Percentiles rank a stretch among this genome's conserved stretches.
These are phyloP conservation scores for Entomortierella parvispora DNA, from an alignment of 192 early-diverging fungal genomes.

Conservation along the genomic window DNA sequence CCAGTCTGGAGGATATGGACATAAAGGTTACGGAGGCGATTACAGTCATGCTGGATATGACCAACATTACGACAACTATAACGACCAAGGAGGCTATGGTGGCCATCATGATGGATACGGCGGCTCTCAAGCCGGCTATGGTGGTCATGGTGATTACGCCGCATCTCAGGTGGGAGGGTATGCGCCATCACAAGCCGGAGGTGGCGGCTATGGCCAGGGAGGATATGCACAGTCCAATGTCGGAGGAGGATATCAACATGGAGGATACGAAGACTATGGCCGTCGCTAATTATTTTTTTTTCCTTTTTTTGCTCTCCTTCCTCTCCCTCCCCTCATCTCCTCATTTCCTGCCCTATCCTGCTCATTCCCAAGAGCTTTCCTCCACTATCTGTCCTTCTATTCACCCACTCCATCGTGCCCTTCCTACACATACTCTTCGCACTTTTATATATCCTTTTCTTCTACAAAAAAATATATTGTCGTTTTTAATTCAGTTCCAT, in stretches of 20 bases:
- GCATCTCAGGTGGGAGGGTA: neutral
- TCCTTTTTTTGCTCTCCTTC: neutral
- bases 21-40: neutral
- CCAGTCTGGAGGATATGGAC: constrained; percentile 15
- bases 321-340: neutral
- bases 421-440: neutral
- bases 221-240: neutral
- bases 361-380: neutral
- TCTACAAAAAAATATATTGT: too few species aligned
- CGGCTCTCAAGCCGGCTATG: constrained; percentile 1
- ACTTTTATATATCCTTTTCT: neutral
- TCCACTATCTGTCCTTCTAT: neutral
- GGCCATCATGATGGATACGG: constrained; percentile 2
- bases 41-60: constrained; percentile 1
- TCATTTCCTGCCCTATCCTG: neutral
- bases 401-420: neutral
- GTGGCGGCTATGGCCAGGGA: constrained; percentile 1
- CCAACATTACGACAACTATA: neutral
- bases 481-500: too few species aligned
- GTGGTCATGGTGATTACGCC: constrained; percentile 15
- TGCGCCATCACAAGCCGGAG: neutral
- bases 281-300: constrained; percentile 10
- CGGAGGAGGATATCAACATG: constrained; percentile 23
- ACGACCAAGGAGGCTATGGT: constrained; percentile 9
- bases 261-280: constrained; percentile 9